Conservation (phyloP, 208 protist genomes). For the Leishmania amazonensis region DNA sequence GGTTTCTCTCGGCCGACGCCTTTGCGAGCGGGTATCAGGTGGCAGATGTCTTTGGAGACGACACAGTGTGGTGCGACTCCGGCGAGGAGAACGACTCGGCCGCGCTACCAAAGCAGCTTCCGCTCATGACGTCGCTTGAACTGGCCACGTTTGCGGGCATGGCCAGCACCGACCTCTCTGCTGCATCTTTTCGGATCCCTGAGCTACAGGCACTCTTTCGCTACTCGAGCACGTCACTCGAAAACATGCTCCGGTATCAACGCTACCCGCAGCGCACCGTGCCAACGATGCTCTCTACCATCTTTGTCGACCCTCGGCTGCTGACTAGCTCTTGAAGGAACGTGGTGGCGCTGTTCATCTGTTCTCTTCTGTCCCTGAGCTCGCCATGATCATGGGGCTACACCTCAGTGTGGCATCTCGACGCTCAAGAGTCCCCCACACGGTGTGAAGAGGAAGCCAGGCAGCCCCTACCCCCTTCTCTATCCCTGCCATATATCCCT, state of each 20-base stretch:
- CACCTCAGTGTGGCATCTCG: not conserved
- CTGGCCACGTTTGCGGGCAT: slow-evolving; percentile 18
- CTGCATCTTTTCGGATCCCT: slow-evolving; percentile 44
- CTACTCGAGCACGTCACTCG: slow-evolving; percentile 36
- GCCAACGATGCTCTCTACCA: slow-evolving; percentile 26
- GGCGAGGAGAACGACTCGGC: slow-evolving; percentile 9
- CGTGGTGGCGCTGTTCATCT: not conserved
- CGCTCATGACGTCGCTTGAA: slow-evolving; percentile 7
- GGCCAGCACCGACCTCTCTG: slow-evolving; percentile 36
- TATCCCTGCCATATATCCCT: too few species aligned
- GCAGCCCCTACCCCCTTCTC: too few species aligned
- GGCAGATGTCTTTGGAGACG: slow-evolving; percentile 48
- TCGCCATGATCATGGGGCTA: not conserved
- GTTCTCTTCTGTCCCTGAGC: not conserved
- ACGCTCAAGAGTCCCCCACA: not conserved
- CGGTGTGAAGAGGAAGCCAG: too few species aligned
- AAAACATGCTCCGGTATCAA: slow-evolving; percentile 35
- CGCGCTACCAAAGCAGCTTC: not conserved
- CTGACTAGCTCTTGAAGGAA: not conserved
- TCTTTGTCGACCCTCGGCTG: slow-evolving; percentile 28
- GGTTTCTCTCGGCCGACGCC: slow-evolving; percentile 38
- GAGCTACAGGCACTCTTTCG: slow-evolving; percentile 49
- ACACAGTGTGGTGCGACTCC: slow-evolving; percentile 16
- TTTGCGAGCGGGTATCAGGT: slow-evolving; percentile 57
- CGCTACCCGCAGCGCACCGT: slow-evolving; percentile 14